Conservation (phyloP, 345 rosid genomes). For the Hibiscus mutabilis region DNA sequence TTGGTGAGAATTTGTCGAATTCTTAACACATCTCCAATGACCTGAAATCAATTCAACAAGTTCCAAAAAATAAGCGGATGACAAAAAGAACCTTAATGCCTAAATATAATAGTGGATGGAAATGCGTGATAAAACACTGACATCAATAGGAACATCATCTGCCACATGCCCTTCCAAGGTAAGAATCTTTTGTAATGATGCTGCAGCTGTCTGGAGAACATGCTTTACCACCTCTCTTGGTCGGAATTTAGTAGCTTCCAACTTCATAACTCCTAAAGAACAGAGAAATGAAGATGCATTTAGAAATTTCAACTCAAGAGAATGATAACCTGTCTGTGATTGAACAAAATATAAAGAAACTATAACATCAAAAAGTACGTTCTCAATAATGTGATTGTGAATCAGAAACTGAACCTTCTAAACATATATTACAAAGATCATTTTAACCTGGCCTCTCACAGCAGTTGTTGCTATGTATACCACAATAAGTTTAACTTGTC, state of each 20-base stretch:
- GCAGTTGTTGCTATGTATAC: background rate
- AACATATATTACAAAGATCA: background rate
- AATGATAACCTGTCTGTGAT: background rate
- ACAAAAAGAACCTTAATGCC: background rate
- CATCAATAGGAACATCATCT: slow-evolving; percentile 93
- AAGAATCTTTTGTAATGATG: slow-evolving; percentile 67
- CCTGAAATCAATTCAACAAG: slow-evolving; percentile 36
- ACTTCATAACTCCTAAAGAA: slow-evolving; percentile 67
- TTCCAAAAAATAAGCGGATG: background rate
- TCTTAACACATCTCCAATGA: slow-evolving; percentile 89
- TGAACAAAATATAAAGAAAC: background rate
- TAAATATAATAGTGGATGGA: background rate
- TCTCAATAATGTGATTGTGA: background rate
- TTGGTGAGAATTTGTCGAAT: slow-evolving; percentile 95
- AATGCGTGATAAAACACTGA: slow-evolving; percentile 17
- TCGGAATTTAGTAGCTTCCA: slow-evolving; percentile 89
- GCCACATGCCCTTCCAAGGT: slow-evolving; percentile 78
- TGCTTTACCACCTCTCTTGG: slow-evolving; percentile 94
- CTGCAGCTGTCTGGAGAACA: slow-evolving; percentile 94
- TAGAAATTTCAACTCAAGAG: background rate
- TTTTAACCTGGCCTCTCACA: background rate
- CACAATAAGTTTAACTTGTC: background rate
- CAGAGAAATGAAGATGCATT: background rate
- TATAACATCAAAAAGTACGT: background rate
- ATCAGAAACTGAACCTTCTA: background rate